phyloP scores from a whole-genome alignment of 257 asterid species.

The Ophiorrhiza pumila region DNA sequence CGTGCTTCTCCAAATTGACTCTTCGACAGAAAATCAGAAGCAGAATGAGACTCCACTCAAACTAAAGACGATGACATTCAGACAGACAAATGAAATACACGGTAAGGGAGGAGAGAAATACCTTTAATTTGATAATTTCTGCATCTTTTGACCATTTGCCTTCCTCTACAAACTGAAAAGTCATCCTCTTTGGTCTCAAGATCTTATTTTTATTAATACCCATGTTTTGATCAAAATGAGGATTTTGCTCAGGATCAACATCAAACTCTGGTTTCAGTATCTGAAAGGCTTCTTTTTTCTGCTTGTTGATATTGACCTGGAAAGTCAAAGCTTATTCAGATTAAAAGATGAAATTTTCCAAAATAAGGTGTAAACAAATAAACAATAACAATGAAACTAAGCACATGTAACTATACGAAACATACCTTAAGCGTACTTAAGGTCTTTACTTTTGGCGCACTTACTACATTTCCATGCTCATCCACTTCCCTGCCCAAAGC shows the following conservation, averaged over 20 bases:
- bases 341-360: not conserved
- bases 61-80: not conserved
- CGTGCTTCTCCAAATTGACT: slow-evolving; percentile 95
- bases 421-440: slow-evolving; percentile 92
- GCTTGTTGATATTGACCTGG: slow-evolving; percentile 94
- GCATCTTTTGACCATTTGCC: slow-evolving; percentile 98
- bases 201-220: slow-evolving; percentile 82
- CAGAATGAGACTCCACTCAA: not conserved
- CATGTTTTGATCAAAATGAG: slow-evolving; percentile 83
- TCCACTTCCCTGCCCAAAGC: slow-evolving; percentile 92
- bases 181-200: slow-evolving; percentile 81
- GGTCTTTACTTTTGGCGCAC: slow-evolving; percentile 65
- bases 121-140: slow-evolving; percentile 77
- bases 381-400: not conserved
- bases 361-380: not conserved
- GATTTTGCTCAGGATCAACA: slow-evolving; percentile 82
- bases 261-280: slow-evolving; percentile 94
- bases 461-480: slow-evolving; percentile 86
- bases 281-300: slow-evolving; percentile 93
- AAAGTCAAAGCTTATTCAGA: slow-evolving; percentile 8
- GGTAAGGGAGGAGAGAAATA: slow-evolving; percentile 17
- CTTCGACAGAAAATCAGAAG: slow-evolving; percentile 37
- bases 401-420: not conserved
- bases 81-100: not conserved
- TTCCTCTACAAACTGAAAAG: slow-evolving; percentile 93